phyloP scores from a whole-genome alignment of 2,329 filamentous ascomycete genomes.

The Aspergillus neoniger region DNA sequence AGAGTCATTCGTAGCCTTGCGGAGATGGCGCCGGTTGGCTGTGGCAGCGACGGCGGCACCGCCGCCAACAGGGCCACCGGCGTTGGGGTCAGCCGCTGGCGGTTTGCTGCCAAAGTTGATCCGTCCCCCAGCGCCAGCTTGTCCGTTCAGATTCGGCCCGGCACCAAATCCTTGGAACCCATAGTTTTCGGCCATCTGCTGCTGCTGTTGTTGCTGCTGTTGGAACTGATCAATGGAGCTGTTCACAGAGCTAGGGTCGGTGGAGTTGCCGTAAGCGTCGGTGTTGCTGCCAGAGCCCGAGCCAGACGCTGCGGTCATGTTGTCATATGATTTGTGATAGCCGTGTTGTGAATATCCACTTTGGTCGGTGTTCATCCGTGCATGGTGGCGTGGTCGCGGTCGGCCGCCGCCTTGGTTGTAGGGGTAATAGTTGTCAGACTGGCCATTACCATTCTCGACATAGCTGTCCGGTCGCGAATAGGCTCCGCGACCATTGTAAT shows the following conservation, averaged over 20 bases:
- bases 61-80: constrained; percentile 31
- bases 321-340: constrained; percentile 83
- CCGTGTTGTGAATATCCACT: constrained; percentile 46
- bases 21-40: constrained; percentile 23
- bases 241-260: constrained; percentile 91
- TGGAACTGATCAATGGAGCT: constrained; percentile 79
- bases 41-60: constrained; percentile 19
- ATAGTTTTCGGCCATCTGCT: constrained; percentile 60
- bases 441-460: constrained; percentile 35
- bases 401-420: constrained; percentile 32
- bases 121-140: constrained; percentile 17
- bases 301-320: constrained; percentile 68
- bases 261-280: constrained; percentile 77
- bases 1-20: constrained; percentile 26
- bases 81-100: constrained; percentile 25
- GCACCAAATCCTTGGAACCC: constrained; percentile 59
- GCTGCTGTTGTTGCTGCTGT: constrained; percentile 45
- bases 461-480: constrained; percentile 50
- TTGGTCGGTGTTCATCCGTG: constrained; percentile 39
- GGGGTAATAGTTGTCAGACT: constrained; percentile 50
- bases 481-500: constrained; percentile 37
- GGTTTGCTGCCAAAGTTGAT: constrained; percentile 18
- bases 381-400: constrained; percentile 35
- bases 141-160: constrained; percentile 41
- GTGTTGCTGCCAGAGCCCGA: constrained; percentile 69